These are phyloP conservation scores for Coelastrella sp. DNA, from an alignment of 139 green algal genomes.

Conservation along the genomic window DNA sequence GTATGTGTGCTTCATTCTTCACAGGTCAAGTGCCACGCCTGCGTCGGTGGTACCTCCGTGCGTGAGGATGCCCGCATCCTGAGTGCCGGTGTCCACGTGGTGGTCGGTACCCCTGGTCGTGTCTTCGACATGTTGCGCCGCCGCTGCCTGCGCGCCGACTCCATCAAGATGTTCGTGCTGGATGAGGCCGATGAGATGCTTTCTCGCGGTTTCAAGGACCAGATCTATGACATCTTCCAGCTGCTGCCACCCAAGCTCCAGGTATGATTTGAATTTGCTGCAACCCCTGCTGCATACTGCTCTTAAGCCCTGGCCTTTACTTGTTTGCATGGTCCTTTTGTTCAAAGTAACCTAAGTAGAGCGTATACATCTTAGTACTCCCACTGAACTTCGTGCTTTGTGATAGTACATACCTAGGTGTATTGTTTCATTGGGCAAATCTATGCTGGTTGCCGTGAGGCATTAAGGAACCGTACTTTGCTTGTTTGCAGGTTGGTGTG, in stretches of 20 bases:
- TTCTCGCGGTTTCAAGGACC: constrained; percentile 99
- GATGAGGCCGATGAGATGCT: constrained; percentile 99
- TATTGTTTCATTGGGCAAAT: too few relatives aligned
- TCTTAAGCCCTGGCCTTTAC: too few relatives aligned
- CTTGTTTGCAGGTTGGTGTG: constrained; percentile 93
- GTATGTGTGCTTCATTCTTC: not conserved
- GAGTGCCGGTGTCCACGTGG: constrained; percentile 49
- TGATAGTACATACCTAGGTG: too few relatives aligned
- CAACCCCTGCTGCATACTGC: too few relatives aligned
- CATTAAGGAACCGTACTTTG: too few relatives aligned
- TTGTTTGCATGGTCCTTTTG: too few relatives aligned
- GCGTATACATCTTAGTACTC: too few relatives aligned
- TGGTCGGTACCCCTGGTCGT: constrained; percentile 96
- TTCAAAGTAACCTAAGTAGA: too few relatives aligned
- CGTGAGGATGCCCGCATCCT: constrained; percentile 98
- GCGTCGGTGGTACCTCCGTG: constrained; percentile 97
- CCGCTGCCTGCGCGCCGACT: constrained; percentile 89
- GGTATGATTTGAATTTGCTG: constrained; percentile 57
- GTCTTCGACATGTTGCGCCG: constrained; percentile 99
- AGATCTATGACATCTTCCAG: constrained; percentile 99
- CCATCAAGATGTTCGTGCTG: constrained; percentile 96
- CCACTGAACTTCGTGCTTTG: too few relatives aligned
- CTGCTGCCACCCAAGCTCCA: constrained; percentile 98
- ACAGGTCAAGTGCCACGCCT: constrained; percentile 99
- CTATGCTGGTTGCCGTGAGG: too few relatives aligned